Evolutionary conservation across 2,329 filamentous ascomycete genomes (phyloP).

Genomic region (Fusarium lyarnte): DNA sequence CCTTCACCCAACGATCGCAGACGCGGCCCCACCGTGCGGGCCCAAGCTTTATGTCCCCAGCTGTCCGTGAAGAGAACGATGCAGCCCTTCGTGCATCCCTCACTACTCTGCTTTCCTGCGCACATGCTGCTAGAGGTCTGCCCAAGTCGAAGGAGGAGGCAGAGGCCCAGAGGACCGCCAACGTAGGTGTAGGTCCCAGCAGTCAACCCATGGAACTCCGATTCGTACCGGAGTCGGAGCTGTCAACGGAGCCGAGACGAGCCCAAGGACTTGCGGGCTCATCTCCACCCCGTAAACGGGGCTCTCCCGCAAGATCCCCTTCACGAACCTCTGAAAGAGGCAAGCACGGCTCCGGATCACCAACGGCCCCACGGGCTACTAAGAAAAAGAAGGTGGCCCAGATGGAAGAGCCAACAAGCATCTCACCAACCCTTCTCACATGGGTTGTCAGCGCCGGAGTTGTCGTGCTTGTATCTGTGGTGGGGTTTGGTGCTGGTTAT

Average conservation of each 20-base stretch:
- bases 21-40: constrained; percentile 57
- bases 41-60: constrained; percentile 75
- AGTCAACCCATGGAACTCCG: constrained; percentile 67
- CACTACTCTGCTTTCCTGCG: constrained; percentile 95
- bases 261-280: constrained; percentile 36
- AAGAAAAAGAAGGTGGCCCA: constrained; percentile 68
- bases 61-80: constrained; percentile 88
- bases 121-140: constrained; percentile 85
- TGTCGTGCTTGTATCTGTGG: constrained; percentile 73
- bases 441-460: constrained; percentile 75
- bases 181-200: constrained; percentile 55
- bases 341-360: constrained; percentile 58
- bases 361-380: constrained; percentile 56
- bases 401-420: constrained; percentile 53
- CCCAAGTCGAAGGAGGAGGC: constrained; percentile 69
- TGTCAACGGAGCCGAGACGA: constrained; percentile 53
- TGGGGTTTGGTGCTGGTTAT: constrained; percentile 75
- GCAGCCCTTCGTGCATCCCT: constrained; percentile 90
- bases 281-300: constrained; percentile 40
- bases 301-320: constrained; percentile 45
- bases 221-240: constrained; percentile 69
- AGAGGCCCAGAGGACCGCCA: constrained; percentile 48
- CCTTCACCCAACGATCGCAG: constrained; percentile 59
- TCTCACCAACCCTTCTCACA: constrained; percentile 69
- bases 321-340: constrained; percentile 54